Evolutionary conservation across 2,329 filamentous ascomycete genomes (phyloP).

Genomic region (Penicillium carneum): DNA sequence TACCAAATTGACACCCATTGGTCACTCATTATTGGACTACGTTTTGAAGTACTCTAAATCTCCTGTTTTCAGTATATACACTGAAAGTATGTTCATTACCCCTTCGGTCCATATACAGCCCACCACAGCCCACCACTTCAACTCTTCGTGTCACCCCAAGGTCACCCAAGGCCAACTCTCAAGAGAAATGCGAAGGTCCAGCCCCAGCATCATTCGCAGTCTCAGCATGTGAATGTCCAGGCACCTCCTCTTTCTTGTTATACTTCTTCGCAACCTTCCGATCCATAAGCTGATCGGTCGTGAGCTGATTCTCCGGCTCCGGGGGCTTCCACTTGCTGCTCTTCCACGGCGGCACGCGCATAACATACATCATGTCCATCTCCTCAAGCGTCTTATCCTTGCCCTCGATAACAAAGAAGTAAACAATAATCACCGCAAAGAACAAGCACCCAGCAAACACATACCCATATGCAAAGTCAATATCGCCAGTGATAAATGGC

Average conservation of each 20-base stretch:
- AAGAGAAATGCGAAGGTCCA: conserved; percentile 29
- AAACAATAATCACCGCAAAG: conserved; percentile 67
- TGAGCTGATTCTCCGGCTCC: conserved; percentile 37
- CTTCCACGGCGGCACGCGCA: conserved; percentile 66
- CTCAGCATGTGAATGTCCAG: conserved; percentile 36
- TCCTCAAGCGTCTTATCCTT: conserved; percentile 75
- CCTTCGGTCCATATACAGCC: neutral
- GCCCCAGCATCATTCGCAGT: conserved; percentile 19
- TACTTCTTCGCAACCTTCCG: conserved; percentile 31
- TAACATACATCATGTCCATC: conserved; percentile 76
- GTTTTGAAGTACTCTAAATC: neutral
- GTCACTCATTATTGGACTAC: conserved; percentile 2
- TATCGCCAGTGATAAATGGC: conserved; percentile 74
- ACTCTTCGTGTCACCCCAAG: neutral
- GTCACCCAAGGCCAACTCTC: neutral
- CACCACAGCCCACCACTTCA: neutral
- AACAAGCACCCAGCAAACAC: conserved; percentile 77
- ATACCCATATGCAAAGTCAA: conserved; percentile 77
- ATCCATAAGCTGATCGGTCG: conserved; percentile 39
- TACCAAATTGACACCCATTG: conserved; percentile 25
- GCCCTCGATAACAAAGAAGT: conserved; percentile 76
- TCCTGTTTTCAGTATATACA: neutral
- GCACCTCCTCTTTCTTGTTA: conserved; percentile 28
- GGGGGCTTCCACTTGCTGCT: conserved; percentile 57
- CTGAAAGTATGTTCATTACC: neutral